Conservation (phyloP, 352 stramenopile genomes). For the Globisporangium recalcitrans region DNA sequence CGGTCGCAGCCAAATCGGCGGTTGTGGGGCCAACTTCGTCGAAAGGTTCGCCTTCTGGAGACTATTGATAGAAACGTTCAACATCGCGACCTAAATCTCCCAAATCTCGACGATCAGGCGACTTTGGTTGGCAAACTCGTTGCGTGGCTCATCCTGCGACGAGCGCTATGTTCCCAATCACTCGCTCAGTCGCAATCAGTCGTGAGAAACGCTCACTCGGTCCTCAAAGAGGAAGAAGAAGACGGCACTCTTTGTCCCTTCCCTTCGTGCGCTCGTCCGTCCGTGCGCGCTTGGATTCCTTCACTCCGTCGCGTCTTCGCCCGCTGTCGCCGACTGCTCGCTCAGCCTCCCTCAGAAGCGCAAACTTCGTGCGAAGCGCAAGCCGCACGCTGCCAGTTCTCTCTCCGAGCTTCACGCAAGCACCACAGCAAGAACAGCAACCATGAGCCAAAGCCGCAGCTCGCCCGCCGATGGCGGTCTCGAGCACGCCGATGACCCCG, state of each 20-base stretch:
- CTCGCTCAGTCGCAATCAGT: not conserved
- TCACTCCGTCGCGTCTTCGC: no score
- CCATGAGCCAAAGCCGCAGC: constrained; percentile 2
- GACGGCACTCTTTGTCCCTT: not conserved
- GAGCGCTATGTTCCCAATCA: not conserved
- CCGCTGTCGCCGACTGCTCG: not conserved
- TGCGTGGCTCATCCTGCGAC: not conserved
- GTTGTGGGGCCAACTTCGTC: no score
- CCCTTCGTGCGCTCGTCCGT: not conserved
- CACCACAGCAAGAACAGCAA: no score
- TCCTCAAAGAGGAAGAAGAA: not conserved
- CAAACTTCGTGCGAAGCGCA: constrained; percentile 6
- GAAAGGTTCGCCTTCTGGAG: no score
- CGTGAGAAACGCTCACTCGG: not conserved
- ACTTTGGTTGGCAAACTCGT: not conserved
- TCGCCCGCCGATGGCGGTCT: not conserved
- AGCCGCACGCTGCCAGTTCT: not conserved
- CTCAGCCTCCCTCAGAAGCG: not conserved
- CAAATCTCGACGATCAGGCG: not conserved
- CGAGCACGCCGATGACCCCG: not conserved
- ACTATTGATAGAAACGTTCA: no score
- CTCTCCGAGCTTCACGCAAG: no score
- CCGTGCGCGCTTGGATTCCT: not conserved
- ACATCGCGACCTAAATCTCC: no score
- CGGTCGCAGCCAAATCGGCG: no score